These are phyloP conservation scores for Discostella pseudostelligera DNA, from an alignment of 108 stramenopile genomes.

Conservation along the genomic window DNA sequence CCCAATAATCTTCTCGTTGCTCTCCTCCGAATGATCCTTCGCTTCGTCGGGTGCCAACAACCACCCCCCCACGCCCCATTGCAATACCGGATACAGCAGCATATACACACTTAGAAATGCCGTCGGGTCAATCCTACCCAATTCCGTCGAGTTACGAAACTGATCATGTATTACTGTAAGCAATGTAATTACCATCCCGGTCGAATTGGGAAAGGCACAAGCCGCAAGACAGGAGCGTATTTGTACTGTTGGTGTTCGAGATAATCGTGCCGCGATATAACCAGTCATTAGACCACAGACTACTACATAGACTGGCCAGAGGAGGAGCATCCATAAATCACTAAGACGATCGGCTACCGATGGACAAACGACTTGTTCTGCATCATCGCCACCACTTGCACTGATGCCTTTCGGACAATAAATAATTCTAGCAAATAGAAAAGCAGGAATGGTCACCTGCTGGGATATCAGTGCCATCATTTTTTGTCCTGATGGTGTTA, in stretches of 20 bases:
- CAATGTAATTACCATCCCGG: conserved; percentile 82
- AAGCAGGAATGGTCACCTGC: conserved; percentile 85
- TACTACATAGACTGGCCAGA: conserved; percentile 79
- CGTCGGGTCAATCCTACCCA: conserved; percentile 79
- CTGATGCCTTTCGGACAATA: conserved; percentile 75
- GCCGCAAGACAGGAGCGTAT: conserved; percentile 56
- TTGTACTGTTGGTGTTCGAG: conserved; percentile 56
- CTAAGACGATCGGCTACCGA: conserved; percentile 57
- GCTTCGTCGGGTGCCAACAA: conserved; percentile 59
- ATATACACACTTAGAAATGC: conserved; percentile 79
- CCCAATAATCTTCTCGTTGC: background rate
- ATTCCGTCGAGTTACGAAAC: conserved; percentile 58
- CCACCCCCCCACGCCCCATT: conserved; percentile 87
- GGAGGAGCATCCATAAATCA: conserved; percentile 68
- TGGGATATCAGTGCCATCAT: conserved; percentile 76
- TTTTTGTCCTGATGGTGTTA: conserved; percentile 62
- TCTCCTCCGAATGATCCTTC: conserved; percentile 16
- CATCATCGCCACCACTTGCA: conserved; percentile 1
- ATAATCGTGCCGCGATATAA: conserved; percentile 48
- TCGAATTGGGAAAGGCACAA: conserved; percentile 78
- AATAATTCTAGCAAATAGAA: conserved; percentile 87
- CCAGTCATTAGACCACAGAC: conserved; percentile 61
- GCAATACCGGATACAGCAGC: conserved; percentile 78
- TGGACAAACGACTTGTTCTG: conserved; percentile 50
- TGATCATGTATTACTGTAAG: conserved; percentile 80